These are phyloP conservation scores for Aspergillus neotritici DNA, from an alignment of 2,329 filamentous ascomycete species.

Conservation along the genomic window DNA sequence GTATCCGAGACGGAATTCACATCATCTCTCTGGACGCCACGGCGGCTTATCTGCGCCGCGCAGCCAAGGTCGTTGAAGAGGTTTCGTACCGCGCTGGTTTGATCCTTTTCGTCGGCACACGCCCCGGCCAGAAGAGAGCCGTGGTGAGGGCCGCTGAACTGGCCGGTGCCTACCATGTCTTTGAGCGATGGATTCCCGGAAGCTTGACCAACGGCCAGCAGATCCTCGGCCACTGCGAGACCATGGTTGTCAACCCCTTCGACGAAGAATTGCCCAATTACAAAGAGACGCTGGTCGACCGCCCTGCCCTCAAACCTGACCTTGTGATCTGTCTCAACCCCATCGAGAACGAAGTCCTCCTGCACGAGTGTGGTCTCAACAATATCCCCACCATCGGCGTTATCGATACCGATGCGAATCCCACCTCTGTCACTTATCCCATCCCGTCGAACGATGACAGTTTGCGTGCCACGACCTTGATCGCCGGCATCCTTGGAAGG, in stretches of 20 bases:
- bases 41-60: conserved; percentile 81
- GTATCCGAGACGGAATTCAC: conserved; percentile 79
- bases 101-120: conserved; percentile 85
- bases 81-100: conserved; percentile 76
- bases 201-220: conserved; percentile 88
- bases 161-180: conserved; percentile 76
- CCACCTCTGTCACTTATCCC: conserved; percentile 90
- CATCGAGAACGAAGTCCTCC: conserved; percentile 79
- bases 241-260: conserved; percentile 70
- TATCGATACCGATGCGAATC: conserved; percentile 88
- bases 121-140: conserved; percentile 71
- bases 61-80: conserved; percentile 85
- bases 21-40: conserved; percentile 90
- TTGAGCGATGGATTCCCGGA: conserved; percentile 88
- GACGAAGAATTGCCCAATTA: conserved; percentile 63
- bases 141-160: conserved; percentile 77
- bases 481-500: conserved; percentile 77
- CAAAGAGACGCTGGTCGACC: conserved; percentile 57
- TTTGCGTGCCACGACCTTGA: conserved; percentile 72
- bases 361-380: conserved; percentile 85
- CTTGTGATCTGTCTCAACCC: conserved; percentile 91
- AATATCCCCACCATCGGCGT: conserved; percentile 91
- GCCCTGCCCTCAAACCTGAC: conserved; percentile 71
- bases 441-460: conserved; percentile 98
- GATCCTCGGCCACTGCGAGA: conserved; percentile 65